Conservation (phyloP, 176 grass and related monocot genomes). For the Rhynchospora breviuscula region DNA sequence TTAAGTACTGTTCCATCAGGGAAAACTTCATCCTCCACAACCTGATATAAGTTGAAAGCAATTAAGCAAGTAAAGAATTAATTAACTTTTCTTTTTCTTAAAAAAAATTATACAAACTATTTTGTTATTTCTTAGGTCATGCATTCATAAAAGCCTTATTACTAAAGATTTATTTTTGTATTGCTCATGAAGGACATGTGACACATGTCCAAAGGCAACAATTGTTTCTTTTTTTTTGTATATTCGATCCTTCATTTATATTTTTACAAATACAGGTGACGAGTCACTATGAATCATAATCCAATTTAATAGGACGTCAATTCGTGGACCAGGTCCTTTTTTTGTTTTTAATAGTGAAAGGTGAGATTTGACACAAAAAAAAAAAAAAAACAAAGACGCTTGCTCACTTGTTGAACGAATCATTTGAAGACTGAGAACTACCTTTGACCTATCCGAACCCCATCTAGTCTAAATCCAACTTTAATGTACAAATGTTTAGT, state of each 20-base stretch:
- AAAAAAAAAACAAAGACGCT: not conserved
- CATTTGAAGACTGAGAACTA: not conserved
- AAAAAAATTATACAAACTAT: not conserved
- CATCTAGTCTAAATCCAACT: not conserved
- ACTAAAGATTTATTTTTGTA: not conserved
- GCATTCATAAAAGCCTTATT: not conserved
- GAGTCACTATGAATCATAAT: not conserved
- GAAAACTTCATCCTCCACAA: constrained; percentile 89
- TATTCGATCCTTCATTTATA: not conserved
- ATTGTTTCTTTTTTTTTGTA: not conserved
- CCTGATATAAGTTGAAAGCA: constrained; percentile 31
- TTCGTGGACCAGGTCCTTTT: not conserved
- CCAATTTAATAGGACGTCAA: not conserved
- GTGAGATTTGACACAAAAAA: not conserved
- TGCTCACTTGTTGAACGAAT: not conserved
- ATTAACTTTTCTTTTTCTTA: not conserved
- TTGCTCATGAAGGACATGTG: not conserved
- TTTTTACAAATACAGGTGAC: not conserved
- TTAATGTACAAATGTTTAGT: not conserved
- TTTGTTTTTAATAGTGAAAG: not conserved
- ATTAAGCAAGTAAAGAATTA: not conserved
- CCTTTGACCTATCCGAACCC: not conserved
- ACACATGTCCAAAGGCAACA: not conserved
- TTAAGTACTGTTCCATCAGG: constrained; percentile 84
- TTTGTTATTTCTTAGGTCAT: not conserved